Percentiles rank a stretch among this genome's conserved stretches.
Conservation (phyloP, 129 eudicot species). For the Gnaphalium uliginosum region DNA sequence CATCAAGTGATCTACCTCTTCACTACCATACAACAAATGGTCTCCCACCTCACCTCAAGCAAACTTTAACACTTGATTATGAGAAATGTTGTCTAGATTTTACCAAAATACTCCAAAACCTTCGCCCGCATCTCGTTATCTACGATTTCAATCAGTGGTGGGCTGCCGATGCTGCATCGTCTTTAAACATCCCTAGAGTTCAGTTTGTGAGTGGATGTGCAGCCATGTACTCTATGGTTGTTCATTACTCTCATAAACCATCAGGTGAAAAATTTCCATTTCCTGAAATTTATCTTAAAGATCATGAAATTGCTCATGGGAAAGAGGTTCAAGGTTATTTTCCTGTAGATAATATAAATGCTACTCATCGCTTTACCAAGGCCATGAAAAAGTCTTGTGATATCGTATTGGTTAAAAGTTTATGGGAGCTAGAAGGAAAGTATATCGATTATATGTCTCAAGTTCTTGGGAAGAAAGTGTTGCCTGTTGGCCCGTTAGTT, state of each 20-base stretch:
- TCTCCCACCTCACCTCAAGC: conserved; percentile 34
- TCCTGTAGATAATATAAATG: not conserved
- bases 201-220: conserved; percentile 18
- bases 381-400: not conserved
- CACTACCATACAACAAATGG: conserved; percentile 26
- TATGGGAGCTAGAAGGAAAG: conserved; percentile 39
- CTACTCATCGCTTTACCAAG: not conserved
- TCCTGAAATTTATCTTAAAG: conserved; percentile 14
- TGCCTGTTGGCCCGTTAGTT: conserved; percentile 43
- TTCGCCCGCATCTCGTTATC: conserved; percentile 33
- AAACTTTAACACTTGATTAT: conserved; percentile 21
- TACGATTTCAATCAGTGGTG: conserved; percentile 35
- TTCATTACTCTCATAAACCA: not conserved
- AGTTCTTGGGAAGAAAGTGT: conserved; percentile 5
- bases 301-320: conserved; percentile 6
- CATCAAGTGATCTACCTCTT: conserved; percentile 42
- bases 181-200: conserved; percentile 25
- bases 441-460: conserved; percentile 31
- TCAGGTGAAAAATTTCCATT: conserved; percentile 22
- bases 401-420: conserved; percentile 23
- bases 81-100: conserved; percentile 20
- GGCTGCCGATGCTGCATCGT: conserved; percentile 26
- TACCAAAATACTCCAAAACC: conserved; percentile 23
- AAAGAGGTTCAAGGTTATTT: too few species aligned
- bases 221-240: not conserved